Base-by-base conservation (phyloP, 805 yeast genomes). In the Lipomyces japonicus region DNA sequence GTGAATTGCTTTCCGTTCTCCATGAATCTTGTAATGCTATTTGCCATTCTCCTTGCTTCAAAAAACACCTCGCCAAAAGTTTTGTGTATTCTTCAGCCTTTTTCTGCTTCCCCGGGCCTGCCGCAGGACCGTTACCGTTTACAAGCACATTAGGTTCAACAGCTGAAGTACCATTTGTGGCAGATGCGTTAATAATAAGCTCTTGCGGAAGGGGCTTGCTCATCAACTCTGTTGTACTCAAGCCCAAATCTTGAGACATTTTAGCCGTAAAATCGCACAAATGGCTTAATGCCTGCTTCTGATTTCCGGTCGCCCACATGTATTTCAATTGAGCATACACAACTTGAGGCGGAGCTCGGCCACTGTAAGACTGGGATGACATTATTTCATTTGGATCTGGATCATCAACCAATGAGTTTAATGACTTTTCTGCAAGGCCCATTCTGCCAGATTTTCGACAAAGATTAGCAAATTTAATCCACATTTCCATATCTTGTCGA, bases 31-130 rank as follows among this genome's bases (percentile, higher is more conserved):
- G 84, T 58, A 91, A 69, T 0, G 85, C 82, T 53, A 91, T 86
- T 64, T 89, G 93, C 99, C 99, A 93, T 67, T 93, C 97, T 60
- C 99, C 98, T 70, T 93, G 98, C 63, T 93, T 95, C 68, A 91
- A 74, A 71, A 90, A 93, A 62, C 98, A 93, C 56, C 97, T 77
- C 0, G 98, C 97, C 39, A 93, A 71, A 24, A 95, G 72, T 58
- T 79, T 84, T 10, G 96, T 88, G 63, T 87, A 86, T 53, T 84
- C 87, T 57, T 84, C 86, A 44, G 85, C 85, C 63, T 84, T 90
- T 47, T 42, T 50, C 38, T 40, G 81, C 18, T 58, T 26, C 16
- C 23, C 38, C 10, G 47, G 42, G 14, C 51, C 25, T 16, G 24
- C 34, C 3, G 38, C 18, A 3, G 47, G 19, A 30, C 38, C 21